Base-by-base conservation (phyloP, 2,329 filamentous ascomycete species). In the Raffaelea albimanens region DNA sequence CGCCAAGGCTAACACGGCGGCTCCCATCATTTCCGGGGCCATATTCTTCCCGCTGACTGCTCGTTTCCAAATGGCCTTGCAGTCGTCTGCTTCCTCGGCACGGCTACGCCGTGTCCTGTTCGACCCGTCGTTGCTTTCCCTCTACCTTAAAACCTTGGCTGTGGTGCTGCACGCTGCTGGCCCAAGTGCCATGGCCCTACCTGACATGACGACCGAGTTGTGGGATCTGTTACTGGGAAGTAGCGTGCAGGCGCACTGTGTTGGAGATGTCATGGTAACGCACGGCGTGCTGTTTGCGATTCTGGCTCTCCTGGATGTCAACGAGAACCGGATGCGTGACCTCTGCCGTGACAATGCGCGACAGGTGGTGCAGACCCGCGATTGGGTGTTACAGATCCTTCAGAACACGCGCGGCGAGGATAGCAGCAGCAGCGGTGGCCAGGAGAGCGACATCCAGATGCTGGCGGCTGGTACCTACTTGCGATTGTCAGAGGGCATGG, bases 11-110 rank as follows among this genome's bases (percentile, higher is more conserved):
- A n/a, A 22, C 13, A 22, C 54, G 47, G 23, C 67, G 67, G 68
- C 81, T 36, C 79, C 82, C 44, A 69, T 95, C 22, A 78, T 97
- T 22, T 76, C 82, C 0, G 72, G 80, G 0, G 77, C 76, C 16
- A 93, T 96, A 70, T 96, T 97, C 76, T 85, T 85, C 53, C 91
- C 93, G 0, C 72, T 98, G 10, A 84, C 85, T 0, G 85, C 84
- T 1, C 82, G 87, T 39, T 94, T 93, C 66, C 85, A 84, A 60
- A 72, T 85, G 3, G 82, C 75, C 1, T 62, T 78, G 40, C 68
- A 67, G 41, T 21, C 49, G n/a, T 42, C 49, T 22, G n/a, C 31
- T n/a, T 64, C 68, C 0, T 57, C 61, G 4, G 56, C 61, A 14
- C 67, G 70, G 31, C 67, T 64, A 8, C 63, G 68, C 43, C 79